Base-by-base conservation (phyloP, 345 rosid species). In the Noccaea bulbosa region DNA sequence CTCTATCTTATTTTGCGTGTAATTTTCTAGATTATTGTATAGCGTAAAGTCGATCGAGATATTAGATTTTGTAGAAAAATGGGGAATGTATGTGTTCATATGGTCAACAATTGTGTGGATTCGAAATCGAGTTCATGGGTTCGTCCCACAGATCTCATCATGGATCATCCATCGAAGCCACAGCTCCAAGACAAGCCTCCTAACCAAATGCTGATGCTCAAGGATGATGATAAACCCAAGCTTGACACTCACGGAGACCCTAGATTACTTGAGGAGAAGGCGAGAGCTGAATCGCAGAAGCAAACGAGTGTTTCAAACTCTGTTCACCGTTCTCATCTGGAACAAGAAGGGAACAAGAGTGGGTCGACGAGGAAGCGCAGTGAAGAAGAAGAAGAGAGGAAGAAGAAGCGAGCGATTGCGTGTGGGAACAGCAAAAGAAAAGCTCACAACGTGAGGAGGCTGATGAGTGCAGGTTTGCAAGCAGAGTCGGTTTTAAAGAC, bases 11-110 rank as follows among this genome's bases (percentile, higher is more conserved):
- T 11, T 61, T 39, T 61, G 48, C 11, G 39, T 58, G 58, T 35
- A 40, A 8, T 46, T 46, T 43, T 47, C 16, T 49, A 60, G 74
- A 27, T 50, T 38, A 32, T 43, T 51, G 38, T 61, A 40, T 30
- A 70, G 45, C 27, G 11, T 69, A 48, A 14, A 39, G 41, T 46
- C 59, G 57, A 63, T 72, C 20, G 35, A 5, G 22, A 30, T 59
- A 50, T 34, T 48, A 65, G 55, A 8, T 44, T 24, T 53, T 64
- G 50, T 65, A 32, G 49, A 68, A 45, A 71, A 65, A 93, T 93
- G 98, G 98, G 97, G 71, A 90, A 92, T 73, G 63, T 43, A 62
- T 79, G 85, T 82, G 37, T 54, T 51, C 78, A 73, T 62, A 62
- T 67, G 34, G 75, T 69, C 16, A 44, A 38, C 61, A 85, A 81